phyloP scores from a whole-genome alignment of 768 basidiomycete species.

The Auriculariales sp. region DNA sequence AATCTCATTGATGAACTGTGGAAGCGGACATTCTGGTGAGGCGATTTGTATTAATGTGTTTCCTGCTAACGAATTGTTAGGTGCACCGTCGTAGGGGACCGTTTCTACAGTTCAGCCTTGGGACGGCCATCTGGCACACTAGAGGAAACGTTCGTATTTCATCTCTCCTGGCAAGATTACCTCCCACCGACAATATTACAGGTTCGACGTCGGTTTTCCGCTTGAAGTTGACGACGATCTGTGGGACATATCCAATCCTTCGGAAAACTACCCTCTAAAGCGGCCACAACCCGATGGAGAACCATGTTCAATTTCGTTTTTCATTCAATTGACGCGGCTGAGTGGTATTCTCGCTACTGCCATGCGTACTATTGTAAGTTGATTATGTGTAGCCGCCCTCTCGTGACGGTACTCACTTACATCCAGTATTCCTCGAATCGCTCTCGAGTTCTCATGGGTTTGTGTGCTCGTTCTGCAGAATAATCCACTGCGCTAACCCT shows the following conservation, averaged over 20 bases:
- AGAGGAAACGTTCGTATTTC: conserved; percentile 20
- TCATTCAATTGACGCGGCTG: conserved; percentile 50
- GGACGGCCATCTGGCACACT: conserved; percentile 24
- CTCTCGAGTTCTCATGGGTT: conserved; percentile 55
- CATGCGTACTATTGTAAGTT: conserved; percentile 49
- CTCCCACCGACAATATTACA: conserved; percentile 7
- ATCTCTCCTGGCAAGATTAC: background rate
- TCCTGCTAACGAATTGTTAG: too few species aligned
- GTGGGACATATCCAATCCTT: too few species aligned
- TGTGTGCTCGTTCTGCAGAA: conserved; percentile 46
- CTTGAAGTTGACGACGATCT: conserved; percentile 28
- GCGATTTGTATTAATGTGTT: too few species aligned
- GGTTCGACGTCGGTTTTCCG: conserved; percentile 29
- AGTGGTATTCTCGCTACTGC: conserved; percentile 57
- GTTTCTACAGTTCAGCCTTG: conserved; percentile 18
- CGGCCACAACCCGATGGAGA: conserved; percentile 45
- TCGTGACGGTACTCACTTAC: conserved; percentile 1
- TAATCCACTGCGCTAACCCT: too few species aligned
- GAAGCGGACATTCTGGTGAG: conserved; percentile 66
- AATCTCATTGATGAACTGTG: conserved; percentile 53
- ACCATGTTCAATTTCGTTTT: conserved; percentile 42
- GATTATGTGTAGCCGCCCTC: conserved; percentile 3
- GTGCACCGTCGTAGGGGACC: conserved; percentile 15
- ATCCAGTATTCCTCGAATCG: background rate
- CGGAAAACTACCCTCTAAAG: conserved; percentile 15